Percentiles rank a stretch among this genome's conserved stretches.
Conservation (phyloP, 2,329 filamentous ascomycete species). For the Simplicillium aogashimaense region DNA sequence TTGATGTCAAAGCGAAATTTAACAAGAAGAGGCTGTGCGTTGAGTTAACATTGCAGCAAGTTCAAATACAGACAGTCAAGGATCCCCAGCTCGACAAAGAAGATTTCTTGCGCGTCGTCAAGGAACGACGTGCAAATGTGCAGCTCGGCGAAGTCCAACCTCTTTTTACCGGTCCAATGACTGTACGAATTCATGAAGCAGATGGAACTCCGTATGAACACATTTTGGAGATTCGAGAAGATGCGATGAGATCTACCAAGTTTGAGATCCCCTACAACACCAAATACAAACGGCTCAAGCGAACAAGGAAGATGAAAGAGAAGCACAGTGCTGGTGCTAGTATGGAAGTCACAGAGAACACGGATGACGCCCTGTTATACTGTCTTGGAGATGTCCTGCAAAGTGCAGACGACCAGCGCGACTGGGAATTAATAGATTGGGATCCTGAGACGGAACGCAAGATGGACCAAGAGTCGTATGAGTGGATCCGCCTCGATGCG, state of each 20-base stretch:
- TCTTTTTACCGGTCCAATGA: slow-evolving; percentile 95
- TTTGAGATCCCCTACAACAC: slow-evolving; percentile 98
- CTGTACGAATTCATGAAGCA: slow-evolving; percentile 93
- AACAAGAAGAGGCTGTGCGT: slow-evolving; percentile 97
- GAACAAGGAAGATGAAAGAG: slow-evolving; percentile 75
- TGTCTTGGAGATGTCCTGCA: slow-evolving; percentile 87
- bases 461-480: slow-evolving; percentile 95
- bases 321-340: slow-evolving; percentile 47
- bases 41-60: slow-evolving; percentile 80
- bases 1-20: slow-evolving; percentile 79
- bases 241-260: slow-evolving; percentile 60
- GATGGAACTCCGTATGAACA: slow-evolving; percentile 98
- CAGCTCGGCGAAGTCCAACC: slow-evolving; percentile 60
- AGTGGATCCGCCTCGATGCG: slow-evolving; percentile 96
- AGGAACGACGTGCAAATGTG: slow-evolving; percentile 65
- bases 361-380: slow-evolving; percentile 79
- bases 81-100: slow-evolving; percentile 51
- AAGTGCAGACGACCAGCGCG: slow-evolving; percentile 65
- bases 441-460: slow-evolving; percentile 75
- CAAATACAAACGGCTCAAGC: slow-evolving; percentile 95
- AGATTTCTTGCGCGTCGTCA: slow-evolving; percentile 75
- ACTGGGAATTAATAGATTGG: slow-evolving; percentile 87
- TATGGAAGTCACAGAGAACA: slow-evolving; percentile 49
- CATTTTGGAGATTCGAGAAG: slow-evolving; percentile 89
- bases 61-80: slow-evolving; percentile 39